A percentile compares a stretch with the other conserved stretches of the same genome.
phyloP scores from a whole-genome alignment of 352 stramenopile species.

The Globisporangium cylindrosporum region DNA sequence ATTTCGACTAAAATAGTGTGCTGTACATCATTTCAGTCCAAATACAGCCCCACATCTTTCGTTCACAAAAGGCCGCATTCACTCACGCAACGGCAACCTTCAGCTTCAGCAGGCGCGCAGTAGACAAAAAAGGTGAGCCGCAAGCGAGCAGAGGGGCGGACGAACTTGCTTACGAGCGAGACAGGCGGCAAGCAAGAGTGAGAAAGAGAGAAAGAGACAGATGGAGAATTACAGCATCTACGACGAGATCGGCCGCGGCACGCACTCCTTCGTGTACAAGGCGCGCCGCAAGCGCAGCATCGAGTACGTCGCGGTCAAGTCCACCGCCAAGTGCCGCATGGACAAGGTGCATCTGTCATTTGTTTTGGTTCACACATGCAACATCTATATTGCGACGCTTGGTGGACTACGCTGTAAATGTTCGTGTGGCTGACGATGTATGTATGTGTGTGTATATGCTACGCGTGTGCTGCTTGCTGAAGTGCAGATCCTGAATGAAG shows the following conservation, averaged over 20 bases:
- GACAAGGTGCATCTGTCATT: conserved; percentile 64
- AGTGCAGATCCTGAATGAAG: conserved; percentile 79
- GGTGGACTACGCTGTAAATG: too few species aligned
- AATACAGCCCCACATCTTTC: not conserved
- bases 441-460: not conserved
- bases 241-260: conserved; percentile 90
- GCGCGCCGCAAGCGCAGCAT: conserved; percentile 90
- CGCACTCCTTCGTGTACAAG: conserved; percentile 92
- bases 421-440: not conserved
- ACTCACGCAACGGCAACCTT: not conserved
- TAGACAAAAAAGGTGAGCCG: too few species aligned
- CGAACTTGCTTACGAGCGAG: too few species aligned
- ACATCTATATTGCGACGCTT: conserved; percentile 4
- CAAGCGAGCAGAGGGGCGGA: not conserved
- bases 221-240: conserved; percentile 97
- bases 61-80: not conserved
- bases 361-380: not conserved
- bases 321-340: conserved; percentile 90
- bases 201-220: not conserved
- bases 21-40: not conserved
- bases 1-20: not conserved
- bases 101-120: not conserved
- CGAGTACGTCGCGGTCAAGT: conserved; percentile 93
- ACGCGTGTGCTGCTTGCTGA: not conserved
- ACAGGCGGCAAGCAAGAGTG: not conserved